These are phyloP conservation scores for Penicillium sumatraense DNA, from an alignment of 2,329 filamentous ascomycete species.

Conservation along the genomic window DNA sequence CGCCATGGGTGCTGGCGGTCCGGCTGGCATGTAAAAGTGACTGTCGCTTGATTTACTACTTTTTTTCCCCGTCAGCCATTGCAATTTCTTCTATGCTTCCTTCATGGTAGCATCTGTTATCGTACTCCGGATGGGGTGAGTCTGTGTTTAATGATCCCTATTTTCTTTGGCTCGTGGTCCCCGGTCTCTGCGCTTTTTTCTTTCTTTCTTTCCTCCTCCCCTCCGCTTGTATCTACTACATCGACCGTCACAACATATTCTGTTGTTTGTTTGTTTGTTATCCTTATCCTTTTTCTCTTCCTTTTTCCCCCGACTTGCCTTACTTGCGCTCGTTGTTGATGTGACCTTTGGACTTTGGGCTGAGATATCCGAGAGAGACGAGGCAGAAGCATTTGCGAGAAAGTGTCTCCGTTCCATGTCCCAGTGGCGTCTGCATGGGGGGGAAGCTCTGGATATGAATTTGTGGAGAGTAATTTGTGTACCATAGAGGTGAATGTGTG, in stretches of 20 bases:
- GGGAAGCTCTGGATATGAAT: no score
- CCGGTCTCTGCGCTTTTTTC: conserved; percentile 17
- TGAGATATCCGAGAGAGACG: conserved; percentile 18
- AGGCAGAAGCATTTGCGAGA: conserved; percentile 10
- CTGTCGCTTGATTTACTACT: neutral
- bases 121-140: conserved; percentile 17
- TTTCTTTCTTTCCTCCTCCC: conserved; percentile 17
- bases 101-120: conserved; percentile 21
- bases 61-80: conserved; percentile 6
- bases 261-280: conserved; percentile 19
- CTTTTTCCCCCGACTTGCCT: conserved; percentile 22
- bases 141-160: conserved; percentile 19
- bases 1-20: conserved; percentile 41
- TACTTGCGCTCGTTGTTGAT: neutral
- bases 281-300: conserved; percentile 16
- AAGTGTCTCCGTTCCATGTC: conserved; percentile 3
- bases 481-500: conserved; percentile 33
- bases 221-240: conserved; percentile 36
- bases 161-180: conserved; percentile 15
- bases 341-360: conserved; percentile 14
- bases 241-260: conserved; percentile 26
- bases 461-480: conserved; percentile 31
- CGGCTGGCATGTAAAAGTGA: conserved; percentile 38
- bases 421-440: conserved; percentile 13
- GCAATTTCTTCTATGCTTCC: conserved; percentile 15